These are phyloP conservation scores for Nasturtium officinale DNA, from an alignment of 345 rosid genomes.

Conservation along the genomic window DNA sequence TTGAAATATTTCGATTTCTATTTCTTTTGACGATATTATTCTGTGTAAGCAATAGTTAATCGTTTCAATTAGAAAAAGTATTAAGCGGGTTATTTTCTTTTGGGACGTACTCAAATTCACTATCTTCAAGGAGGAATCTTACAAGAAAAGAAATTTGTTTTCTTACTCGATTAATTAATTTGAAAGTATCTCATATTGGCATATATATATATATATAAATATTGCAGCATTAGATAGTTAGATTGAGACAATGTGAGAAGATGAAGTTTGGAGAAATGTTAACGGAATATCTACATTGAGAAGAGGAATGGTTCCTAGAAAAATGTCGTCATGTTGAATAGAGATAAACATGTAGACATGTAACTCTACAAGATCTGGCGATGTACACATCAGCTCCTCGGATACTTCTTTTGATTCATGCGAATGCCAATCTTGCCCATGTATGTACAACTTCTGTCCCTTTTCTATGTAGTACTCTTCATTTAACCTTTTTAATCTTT, in stretches of 20 bases:
- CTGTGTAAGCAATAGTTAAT: not conserved
- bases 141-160: not conserved
- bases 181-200: constrained; percentile 14
- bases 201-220: not conserved
- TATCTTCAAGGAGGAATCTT: not conserved
- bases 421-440: constrained; percentile 62
- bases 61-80: not conserved
- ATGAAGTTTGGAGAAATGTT: constrained; percentile 96
- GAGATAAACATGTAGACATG: constrained; percentile 73
- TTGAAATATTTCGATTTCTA: not conserved
- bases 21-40: not conserved
- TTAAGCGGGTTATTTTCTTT: not conserved
- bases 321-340: constrained; percentile 81
- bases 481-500: not conserved
- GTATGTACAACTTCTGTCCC: constrained; percentile 44
- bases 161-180: not conserved
- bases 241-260: constrained; percentile 28
- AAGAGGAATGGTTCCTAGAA: constrained; percentile 58
- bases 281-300: constrained; percentile 72
- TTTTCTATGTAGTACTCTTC: not conserved
- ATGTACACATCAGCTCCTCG: constrained; percentile 27
- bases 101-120: not conserved
- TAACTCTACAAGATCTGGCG: constrained; percentile 41
- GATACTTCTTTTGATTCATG: constrained; percentile 32
- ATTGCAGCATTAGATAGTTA: constrained; percentile 1